Evolutionary conservation across 495 filamentous ascomycete species (phyloP), one percentile per base, ranked within the genome.

Genomic region (Friedmanniomyces endolithicus): DNA sequence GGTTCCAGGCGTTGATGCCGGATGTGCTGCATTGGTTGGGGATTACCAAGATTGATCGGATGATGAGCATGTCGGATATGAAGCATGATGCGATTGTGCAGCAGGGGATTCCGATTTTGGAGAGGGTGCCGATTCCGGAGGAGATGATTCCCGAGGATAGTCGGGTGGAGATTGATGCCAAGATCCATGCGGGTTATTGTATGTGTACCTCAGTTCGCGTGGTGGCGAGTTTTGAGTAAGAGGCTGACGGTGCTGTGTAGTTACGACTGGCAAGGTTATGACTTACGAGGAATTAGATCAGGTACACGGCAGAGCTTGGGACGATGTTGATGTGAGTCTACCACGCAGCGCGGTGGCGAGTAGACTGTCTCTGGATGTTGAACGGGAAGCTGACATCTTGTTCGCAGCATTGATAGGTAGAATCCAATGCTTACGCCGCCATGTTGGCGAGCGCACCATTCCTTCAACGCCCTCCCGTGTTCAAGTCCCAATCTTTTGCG

Each of bases 1-100:
- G 92, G 55, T 98, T 98, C 77, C 92, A 98, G 76, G 89, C 90
- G n/a, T 74, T 98, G 54, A 98, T 98, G 92, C 92, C 92, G 33
- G 63, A 75, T 70, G 90, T 97, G 61, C 79, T 98, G 43, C 92
- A 98, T 70, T 98, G 92, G 92, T 79, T 98, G 17, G 92, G 92
- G 56, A 95, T 98, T 64, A 94, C 84, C 71, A 97, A 97, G 76
- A 97, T 98, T 67, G 92, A 97, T 69, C 79, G 88, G 40, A 97
- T 98, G 92, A 76, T 98, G 48, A 94, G 87, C 70, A 97, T 98
- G 92, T 92, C 86, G 66, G 94, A 96, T 72, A 97, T 98, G 92
- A 98, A 98, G 72, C 82, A 98, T 69, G 92, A 98, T 74, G 92
- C 92, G 50, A 97, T 98, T 65, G 90, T 98, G 46, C 79, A 87